Conservation (phyloP, 2,329 filamentous ascomycete species). For the Aspergillus tanneri region DNA sequence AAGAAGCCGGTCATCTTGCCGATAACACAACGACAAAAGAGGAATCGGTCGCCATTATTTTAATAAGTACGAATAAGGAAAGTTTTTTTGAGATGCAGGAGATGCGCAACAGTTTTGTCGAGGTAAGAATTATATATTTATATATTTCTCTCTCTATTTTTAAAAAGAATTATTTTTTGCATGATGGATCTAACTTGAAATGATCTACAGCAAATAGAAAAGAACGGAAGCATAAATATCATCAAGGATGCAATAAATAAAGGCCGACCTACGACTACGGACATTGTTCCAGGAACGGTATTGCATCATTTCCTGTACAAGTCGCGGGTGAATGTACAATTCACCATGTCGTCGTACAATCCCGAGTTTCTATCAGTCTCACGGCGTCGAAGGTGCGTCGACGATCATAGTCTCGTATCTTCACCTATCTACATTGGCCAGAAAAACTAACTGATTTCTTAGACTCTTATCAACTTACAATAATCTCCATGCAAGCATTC, state of each 20-base stretch:
- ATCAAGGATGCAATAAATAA: constrained; percentile 69
- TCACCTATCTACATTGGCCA: background rate
- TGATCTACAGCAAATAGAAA: constrained; percentile 62
- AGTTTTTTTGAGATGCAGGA: constrained; percentile 86
- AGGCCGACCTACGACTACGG: constrained; percentile 69
- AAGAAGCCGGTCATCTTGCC: constrained; percentile 45
- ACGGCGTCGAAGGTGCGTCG: constrained; percentile 59
- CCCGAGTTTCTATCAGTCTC: constrained; percentile 64
- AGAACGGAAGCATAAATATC: constrained; percentile 70
- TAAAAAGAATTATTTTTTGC: too few species aligned
- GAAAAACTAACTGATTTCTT: constrained; percentile 3
- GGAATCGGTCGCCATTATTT: constrained; percentile 79
- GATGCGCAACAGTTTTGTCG: constrained; percentile 62
- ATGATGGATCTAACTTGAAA: too few species aligned
- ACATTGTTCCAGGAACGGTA: constrained; percentile 76
- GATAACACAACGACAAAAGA: constrained; percentile 52
- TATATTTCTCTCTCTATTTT: background rate
- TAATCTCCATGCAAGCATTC: constrained; percentile 78
- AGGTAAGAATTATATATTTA: constrained; percentile 40
- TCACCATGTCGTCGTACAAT: constrained; percentile 80
- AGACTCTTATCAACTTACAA: constrained; percentile 82
- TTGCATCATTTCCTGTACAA: constrained; percentile 95
- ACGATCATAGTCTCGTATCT: too few species aligned
- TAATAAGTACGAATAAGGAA: constrained; percentile 91
- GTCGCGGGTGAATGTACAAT: constrained; percentile 90